Conservation (phyloP, 2,329 filamentous ascomycete genomes). For the Conoideocrella luteorostrata region DNA sequence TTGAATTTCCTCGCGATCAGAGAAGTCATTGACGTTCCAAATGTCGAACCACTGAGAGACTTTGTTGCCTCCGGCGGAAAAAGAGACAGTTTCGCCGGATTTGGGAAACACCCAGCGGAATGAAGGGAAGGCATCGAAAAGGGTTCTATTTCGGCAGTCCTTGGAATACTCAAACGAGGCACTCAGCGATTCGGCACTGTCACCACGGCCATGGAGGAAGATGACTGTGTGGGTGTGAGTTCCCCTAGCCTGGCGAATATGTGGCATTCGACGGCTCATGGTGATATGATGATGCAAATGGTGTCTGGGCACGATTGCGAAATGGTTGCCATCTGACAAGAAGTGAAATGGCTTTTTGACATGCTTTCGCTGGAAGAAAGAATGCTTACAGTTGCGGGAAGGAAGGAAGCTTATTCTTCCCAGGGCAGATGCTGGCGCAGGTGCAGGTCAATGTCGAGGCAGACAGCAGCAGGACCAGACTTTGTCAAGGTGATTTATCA, state of each 20-base stretch:
- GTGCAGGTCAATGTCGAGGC: too few relatives aligned
- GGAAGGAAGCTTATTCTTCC: too few relatives aligned
- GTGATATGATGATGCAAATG: not conserved
- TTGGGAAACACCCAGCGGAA: conserved; percentile 45
- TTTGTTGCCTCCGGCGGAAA: conserved; percentile 14
- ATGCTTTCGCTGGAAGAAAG: too few relatives aligned
- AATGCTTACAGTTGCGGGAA: too few relatives aligned
- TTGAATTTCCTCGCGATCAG: conserved; percentile 37
- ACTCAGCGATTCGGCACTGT: conserved; percentile 28
- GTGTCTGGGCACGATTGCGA: not conserved
- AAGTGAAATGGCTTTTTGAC: too few relatives aligned
- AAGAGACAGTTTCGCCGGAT: conserved; percentile 26
- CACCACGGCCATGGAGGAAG: conserved; percentile 40
- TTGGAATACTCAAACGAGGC: conserved; percentile 22
- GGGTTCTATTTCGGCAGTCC: conserved; percentile 25
- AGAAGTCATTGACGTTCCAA: conserved; percentile 33
- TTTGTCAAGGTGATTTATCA: too few relatives aligned
- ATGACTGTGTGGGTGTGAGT: conserved; percentile 35
- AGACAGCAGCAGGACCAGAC: too few relatives aligned
- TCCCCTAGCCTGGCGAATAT: not conserved
- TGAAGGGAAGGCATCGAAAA: conserved; percentile 34
- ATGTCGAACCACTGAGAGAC: conserved; percentile 47
- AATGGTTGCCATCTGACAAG: not conserved
- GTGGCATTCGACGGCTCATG: not conserved
- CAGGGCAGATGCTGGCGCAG: too few relatives aligned